These are phyloP conservation scores for Bryopsis sp. DNA, from an alignment of 139 green algal genomes.

Conservation along the genomic window DNA sequence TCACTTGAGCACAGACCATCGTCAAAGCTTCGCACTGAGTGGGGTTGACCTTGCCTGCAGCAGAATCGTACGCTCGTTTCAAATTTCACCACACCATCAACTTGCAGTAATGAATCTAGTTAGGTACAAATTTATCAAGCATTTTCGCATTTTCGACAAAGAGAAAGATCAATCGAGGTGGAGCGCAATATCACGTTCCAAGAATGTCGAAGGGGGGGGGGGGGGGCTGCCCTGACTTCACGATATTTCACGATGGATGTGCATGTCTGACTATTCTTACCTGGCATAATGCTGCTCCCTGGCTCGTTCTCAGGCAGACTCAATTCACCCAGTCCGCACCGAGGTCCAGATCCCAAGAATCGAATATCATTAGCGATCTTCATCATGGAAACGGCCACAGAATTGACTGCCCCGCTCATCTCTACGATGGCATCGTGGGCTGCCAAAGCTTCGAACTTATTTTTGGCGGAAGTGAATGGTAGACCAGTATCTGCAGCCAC, in stretches of 20 bases:
- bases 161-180: no score
- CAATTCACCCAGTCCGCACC: constrained; percentile 91
- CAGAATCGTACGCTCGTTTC: background rate
- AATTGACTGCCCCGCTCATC: constrained; percentile 78
- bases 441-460: constrained; percentile 97
- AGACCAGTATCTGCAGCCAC: constrained; percentile 75
- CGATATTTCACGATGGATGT: constrained; percentile 32
- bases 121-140: no score
- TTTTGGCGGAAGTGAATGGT: constrained; percentile 82
- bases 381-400: constrained; percentile 78
- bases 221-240: no score
- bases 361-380: constrained; percentile 90
- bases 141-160: no score
- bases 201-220: no score
- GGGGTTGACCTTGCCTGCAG: constrained; percentile 81
- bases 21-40: constrained; percentile 94
- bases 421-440: constrained; percentile 88
- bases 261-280: constrained; percentile 54
- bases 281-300: constrained; percentile 92
- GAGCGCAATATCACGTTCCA: no score
- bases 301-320: constrained; percentile 93
- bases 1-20: constrained; percentile 89
- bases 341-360: constrained; percentile 40
- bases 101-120: no score
- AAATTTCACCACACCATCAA: constrained; percentile 23